Percentiles rank a stretch among this genome's conserved stretches.
Evolutionary conservation across 495 filamentous ascomycete species (phyloP).

Genomic region (Hyaloscypha bicolor): DNA sequence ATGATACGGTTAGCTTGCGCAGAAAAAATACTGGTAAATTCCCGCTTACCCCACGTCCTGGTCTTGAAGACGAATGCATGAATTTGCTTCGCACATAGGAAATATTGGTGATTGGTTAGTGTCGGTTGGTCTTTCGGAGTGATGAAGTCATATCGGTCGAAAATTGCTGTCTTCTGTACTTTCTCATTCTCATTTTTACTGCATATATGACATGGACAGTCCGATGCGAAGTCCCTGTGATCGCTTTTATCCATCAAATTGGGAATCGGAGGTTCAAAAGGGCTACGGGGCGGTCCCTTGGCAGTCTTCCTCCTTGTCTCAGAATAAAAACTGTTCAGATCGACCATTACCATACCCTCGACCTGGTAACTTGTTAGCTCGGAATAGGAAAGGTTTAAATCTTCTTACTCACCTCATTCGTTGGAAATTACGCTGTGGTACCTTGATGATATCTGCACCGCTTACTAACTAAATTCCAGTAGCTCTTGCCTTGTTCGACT

Average conservation of each 20-base stretch:
- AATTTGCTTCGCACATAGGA: constrained; percentile 13
- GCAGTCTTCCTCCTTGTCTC: too few species aligned
- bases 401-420: background rate
- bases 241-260: too few species aligned
- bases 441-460: constrained; percentile 1
- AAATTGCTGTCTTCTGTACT: too few species aligned
- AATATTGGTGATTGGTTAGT: constrained; percentile 21
- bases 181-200: too few species aligned
- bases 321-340: too few species aligned
- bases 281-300: too few species aligned
- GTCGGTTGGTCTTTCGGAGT: background rate
- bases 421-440: background rate
- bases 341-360: constrained; percentile 4
- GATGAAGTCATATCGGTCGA: too few species aligned
- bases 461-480: background rate
- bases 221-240: too few species aligned
- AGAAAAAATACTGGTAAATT: background rate
- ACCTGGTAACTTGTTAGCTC: background rate
- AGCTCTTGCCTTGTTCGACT: background rate
- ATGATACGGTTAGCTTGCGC: background rate
- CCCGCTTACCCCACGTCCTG: constrained; percentile 13
- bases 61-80: constrained; percentile 15
- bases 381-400: too few species aligned
- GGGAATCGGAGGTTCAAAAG: too few species aligned
- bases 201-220: too few species aligned